These are phyloP conservation scores for Fusarium algeriense DNA, from an alignment of 2,329 filamentous ascomycete genomes.

Conservation along the genomic window DNA sequence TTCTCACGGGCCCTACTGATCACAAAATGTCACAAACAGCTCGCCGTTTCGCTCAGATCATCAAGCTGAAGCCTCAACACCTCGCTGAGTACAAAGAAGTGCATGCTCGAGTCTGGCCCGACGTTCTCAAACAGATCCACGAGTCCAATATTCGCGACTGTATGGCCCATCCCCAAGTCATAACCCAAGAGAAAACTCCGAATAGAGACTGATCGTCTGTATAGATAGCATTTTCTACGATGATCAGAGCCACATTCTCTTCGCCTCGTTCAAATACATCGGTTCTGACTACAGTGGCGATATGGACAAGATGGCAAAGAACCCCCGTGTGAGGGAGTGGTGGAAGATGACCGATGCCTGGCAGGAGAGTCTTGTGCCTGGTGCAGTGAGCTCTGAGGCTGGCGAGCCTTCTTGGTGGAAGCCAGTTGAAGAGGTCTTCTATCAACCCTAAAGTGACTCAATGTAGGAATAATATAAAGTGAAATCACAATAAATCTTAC, in stretches of 20 bases:
- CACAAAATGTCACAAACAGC: constrained; percentile 53
- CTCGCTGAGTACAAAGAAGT: constrained; percentile 78
- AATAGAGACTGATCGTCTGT: background rate
- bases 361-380: constrained; percentile 74
- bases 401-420: constrained; percentile 77
- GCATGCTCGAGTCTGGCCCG: constrained; percentile 81
- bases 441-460: constrained; percentile 58
- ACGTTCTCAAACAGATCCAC: constrained; percentile 80
- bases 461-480: background rate
- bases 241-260: constrained; percentile 71
- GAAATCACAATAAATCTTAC: background rate
- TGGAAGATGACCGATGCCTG: constrained; percentile 84
- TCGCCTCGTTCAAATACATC: constrained; percentile 83
- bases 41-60: constrained; percentile 76
- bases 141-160: constrained; percentile 81
- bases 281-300: constrained; percentile 78
- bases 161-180: constrained; percentile 50
- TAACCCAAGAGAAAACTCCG: background rate
- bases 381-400: constrained; percentile 68
- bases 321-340: constrained; percentile 81
- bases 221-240: constrained; percentile 81
- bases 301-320: constrained; percentile 81
- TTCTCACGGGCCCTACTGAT: background rate
- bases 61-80: constrained; percentile 76
- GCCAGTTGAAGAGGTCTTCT: constrained; percentile 76